Base-by-base conservation (phyloP, 2,329 filamentous ascomycete species). In the Penicillium sp. region DNA sequence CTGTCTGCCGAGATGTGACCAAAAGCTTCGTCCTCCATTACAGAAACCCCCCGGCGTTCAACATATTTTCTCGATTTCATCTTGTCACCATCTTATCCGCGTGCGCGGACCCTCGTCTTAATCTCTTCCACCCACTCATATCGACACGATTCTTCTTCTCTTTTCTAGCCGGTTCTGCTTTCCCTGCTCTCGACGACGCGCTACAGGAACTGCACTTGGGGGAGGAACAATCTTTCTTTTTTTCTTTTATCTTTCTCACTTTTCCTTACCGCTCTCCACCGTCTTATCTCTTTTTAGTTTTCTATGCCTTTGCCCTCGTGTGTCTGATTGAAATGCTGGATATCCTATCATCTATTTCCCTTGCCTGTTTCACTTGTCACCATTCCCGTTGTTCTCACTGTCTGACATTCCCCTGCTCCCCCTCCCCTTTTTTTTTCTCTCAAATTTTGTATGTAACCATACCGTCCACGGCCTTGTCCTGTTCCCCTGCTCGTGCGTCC, bases 301-400 rank as follows among this genome's bases (percentile, higher is more conserved):
- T 47, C 47, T 47, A 46, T 42, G 44, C 49, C 45, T 34, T 36
- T 39, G 46, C 47, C 49, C 45, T 45, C 46, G 55, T 56, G 47
- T 52, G 42, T 53, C 39, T 59, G 51, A 59, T 63, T 63, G 56
- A 59, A 45, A 65, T 60, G 60, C 62, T 65, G 65, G 66, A 66
- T 69, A 67, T 68, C 64, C 62, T 65, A 55, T 64, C 62, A 64
- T 66, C 60, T 29, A 45, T 60, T 60, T 59, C 62, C 57, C 65
- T 65, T 47, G 57, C 57, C 50, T 53, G 53, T 49, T 49, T 46
- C 54, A 51, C 46, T 41, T 51, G 35, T 36, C 34, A 26, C 13
- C 27, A 6, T 13, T 34, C 43, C 35, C 26, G 24, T 45, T 25
- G 32, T 39, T 32, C 9, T 32, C 11, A 11, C 5, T 32, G 29